Base-by-base conservation (phyloP, 192 early-diverging fungal species). In the Umbelopsis ramanniana region DNA sequence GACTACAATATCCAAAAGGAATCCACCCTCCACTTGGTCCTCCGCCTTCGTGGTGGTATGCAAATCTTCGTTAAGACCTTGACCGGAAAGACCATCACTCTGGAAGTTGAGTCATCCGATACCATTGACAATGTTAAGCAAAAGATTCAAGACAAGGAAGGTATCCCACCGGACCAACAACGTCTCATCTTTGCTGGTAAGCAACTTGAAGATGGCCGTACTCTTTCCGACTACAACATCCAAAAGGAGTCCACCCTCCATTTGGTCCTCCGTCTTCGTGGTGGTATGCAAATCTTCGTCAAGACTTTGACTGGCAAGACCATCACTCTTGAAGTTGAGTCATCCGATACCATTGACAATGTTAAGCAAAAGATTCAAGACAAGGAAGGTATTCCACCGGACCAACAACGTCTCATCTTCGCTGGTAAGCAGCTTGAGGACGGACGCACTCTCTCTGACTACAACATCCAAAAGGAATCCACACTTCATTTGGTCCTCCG, bases 1-100 rank as follows among this genome's bases (percentile, higher is more conserved):
- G 98, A 98, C 89, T 98, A 99, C 92, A 99, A 98, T 93, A 99
- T 99, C 87, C 96, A 97, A 91, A 99, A 99, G 94, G 93, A 97
- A 87, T 98, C 96, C 33, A 98, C 97, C 76, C 90, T 97, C 68
- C 96, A 97, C 90, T 84, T 98, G 70, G 96, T 96, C 53, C 92
- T 97, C 75, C 93, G 96, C 84, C 92, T 97, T 76, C 94, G 91
- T 78, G 90, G 90, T 86, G 89, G 89, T 72, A 89, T 86, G 84
- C 84, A 88, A 46, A 88, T 90, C 55, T 90, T 92, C 50, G 91
- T 92, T 53, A 92, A 95, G 88, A 93, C 93, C 38, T 85, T 97
- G 19, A 97, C 96, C 47, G 96, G 96, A 72, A 97, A 96, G 89
- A 97, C 95, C 80, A 95, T 97, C 82, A 97, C 96, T 75, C 84